Evolutionary conservation across 2,329 filamentous ascomycete species (phyloP).

Genomic region (Elsinoe perseae): DNA sequence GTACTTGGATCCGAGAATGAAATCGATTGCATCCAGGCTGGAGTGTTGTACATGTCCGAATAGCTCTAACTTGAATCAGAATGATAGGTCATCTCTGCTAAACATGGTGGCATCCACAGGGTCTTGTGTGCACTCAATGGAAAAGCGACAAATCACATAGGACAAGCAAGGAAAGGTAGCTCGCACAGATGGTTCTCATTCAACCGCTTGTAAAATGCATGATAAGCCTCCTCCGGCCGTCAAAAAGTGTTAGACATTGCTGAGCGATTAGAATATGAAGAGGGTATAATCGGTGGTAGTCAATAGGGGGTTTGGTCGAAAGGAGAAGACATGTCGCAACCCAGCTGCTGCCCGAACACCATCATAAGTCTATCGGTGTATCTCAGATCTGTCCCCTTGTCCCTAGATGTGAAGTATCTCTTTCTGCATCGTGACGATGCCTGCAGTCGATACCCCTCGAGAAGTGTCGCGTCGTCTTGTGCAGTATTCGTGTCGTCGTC

Average conservation of each 20-base stretch:
- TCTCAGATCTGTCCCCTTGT: constrained; percentile 5
- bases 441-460: not conserved
- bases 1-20: no score
- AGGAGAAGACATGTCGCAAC: constrained; percentile 7
- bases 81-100: not conserved
- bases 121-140: no score
- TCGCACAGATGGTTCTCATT: constrained; percentile 1
- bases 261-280: constrained; percentile 4
- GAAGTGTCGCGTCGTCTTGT: constrained; percentile 5
- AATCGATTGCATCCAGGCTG: no score
- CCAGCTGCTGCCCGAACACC: not conserved
- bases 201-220: not conserved
- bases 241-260: not conserved
- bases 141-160: not conserved
- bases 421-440: not conserved
- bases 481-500: constrained; percentile 14
- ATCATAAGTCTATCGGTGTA: constrained; percentile 14
- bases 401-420: not conserved
- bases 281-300: constrained; percentile 1
- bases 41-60: no score
- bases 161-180: not conserved
- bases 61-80: no score
- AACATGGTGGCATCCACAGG: not conserved
- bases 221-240: not conserved
- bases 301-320: not conserved